Evolutionary conservation across 73 alveolate genomes (phyloP).

Genomic region (Tetrahymena elliotti): DNA sequence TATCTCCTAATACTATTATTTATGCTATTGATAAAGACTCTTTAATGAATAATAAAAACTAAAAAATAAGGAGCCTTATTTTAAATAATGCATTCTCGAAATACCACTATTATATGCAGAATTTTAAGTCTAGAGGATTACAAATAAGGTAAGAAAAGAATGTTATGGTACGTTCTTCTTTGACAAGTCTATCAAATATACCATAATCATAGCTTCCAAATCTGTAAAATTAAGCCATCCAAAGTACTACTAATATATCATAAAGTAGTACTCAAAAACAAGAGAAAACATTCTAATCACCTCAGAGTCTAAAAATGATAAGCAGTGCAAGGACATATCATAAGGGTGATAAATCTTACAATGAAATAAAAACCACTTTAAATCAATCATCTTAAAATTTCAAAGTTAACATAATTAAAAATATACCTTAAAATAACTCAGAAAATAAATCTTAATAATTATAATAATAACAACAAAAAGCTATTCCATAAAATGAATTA

Average conservation of each 20-base stretch:
- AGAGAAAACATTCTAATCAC: neutral
- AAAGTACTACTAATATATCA: neutral
- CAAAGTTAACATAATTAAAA: neutral
- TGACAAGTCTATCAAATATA: neutral
- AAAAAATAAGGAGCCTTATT: neutral
- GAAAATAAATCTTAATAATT: neutral
- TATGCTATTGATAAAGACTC: neutral
- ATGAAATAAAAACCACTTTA: neutral
- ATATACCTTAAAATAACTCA: neutral
- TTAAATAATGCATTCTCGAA: neutral
- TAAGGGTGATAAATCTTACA: neutral
- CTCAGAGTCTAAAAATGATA: neutral
- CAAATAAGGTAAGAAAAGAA: neutral
- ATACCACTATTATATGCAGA: neutral
- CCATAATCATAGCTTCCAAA: neutral
- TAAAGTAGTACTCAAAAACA: neutral
- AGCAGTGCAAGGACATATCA: neutral
- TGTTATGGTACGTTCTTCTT: neutral
- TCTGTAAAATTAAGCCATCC: neutral
- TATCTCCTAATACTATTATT: neutral
- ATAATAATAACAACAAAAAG: too few relatives aligned
- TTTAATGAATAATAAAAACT: neutral
- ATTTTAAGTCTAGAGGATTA: neutral
- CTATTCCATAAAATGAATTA: neutral
- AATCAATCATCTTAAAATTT: neutral